Percentiles rank a stretch among this genome's conserved stretches.
phyloP scores from a whole-genome alignment of 768 basidiomycete genomes.

The Rhodocollybia butyracea region DNA sequence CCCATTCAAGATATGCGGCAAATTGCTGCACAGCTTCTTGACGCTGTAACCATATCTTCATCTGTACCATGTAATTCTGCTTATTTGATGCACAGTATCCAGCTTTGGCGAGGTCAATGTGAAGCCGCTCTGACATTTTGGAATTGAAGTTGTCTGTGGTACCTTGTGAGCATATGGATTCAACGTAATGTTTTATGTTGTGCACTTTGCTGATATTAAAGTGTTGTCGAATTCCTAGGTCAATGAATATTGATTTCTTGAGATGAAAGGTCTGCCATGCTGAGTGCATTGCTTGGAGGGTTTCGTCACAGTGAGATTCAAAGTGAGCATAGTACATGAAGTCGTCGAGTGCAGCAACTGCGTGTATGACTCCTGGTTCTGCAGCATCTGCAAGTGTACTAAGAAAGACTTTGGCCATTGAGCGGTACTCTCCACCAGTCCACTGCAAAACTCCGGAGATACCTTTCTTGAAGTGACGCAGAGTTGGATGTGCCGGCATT shows the following conservation, averaged over 20 bases:
- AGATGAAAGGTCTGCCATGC: conserved; percentile 18
- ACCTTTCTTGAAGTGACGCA: conserved; percentile 30
- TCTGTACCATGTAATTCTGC: conserved; percentile 21
- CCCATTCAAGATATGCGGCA: conserved; percentile 21
- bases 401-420: conserved; percentile 18
- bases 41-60: conserved; percentile 26
- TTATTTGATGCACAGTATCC: conserved; percentile 15
- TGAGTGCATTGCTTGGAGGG: conserved; percentile 13
- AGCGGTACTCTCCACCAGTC: conserved; percentile 30
- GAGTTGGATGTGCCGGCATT: conserved; percentile 18
- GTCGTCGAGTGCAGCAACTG: conserved; percentile 19
- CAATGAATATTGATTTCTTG: conserved; percentile 18
- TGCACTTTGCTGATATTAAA: conserved; percentile 28
- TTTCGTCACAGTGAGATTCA: conserved; percentile 13
- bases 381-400: conserved; percentile 18
- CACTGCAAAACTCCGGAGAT: conserved; percentile 29
- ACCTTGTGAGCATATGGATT: conserved; percentile 14
- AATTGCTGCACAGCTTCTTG: conserved; percentile 23
- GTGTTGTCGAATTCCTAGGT: conserved; percentile 11
- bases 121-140: conserved; percentile 24
- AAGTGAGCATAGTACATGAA: conserved; percentile 23
- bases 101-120: conserved; percentile 31
- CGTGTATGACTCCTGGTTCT: conserved; percentile 9
- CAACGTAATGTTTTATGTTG: conserved; percentile 15
- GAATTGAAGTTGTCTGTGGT: conserved; percentile 17